phyloP scores from a whole-genome alignment of 169 alveolate genomes.

The Plasmodium cynomolgi region DNA sequence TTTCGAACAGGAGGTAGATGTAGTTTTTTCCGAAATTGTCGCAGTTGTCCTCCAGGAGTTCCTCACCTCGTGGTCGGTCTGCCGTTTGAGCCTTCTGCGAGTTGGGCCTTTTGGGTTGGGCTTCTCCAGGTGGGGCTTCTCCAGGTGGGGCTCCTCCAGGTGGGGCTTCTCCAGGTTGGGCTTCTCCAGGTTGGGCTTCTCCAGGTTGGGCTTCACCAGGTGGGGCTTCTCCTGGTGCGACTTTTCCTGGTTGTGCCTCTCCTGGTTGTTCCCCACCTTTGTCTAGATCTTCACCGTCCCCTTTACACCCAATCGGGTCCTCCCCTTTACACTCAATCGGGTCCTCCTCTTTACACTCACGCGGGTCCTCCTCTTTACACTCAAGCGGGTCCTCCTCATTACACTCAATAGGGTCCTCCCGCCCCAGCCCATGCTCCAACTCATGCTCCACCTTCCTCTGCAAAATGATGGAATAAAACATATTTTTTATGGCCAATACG shows the following conservation, averaged over 20 bases:
- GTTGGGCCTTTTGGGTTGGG: background rate
- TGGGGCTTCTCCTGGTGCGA: background rate
- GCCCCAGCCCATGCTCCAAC: background rate
- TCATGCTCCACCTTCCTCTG: conserved; percentile 6
- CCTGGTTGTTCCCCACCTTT: background rate
- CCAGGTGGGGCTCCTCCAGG: no score
- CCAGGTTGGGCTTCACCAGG: no score
- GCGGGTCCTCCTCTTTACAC: background rate
- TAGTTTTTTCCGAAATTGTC: conserved; percentile 10
- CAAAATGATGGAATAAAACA: conserved; percentile 17
- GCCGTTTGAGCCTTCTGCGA: background rate
- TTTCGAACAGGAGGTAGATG: background rate
- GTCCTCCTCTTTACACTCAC: background rate
- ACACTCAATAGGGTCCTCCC: background rate
- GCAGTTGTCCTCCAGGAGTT: background rate
- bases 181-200: background rate
- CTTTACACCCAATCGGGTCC: background rate
- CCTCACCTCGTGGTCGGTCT: background rate
- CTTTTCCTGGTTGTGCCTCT: background rate
- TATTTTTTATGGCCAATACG: conserved; percentile 25
- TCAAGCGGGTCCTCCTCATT: background rate
- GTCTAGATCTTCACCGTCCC: background rate
- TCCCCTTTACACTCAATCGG: background rate
- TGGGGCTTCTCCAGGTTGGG: background rate
- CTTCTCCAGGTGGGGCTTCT: background rate